Percentiles rank a stretch among this genome's conserved stretches.
Conservation (phyloP, 352 stramenopile species). For the Pythium volutum region DNA sequence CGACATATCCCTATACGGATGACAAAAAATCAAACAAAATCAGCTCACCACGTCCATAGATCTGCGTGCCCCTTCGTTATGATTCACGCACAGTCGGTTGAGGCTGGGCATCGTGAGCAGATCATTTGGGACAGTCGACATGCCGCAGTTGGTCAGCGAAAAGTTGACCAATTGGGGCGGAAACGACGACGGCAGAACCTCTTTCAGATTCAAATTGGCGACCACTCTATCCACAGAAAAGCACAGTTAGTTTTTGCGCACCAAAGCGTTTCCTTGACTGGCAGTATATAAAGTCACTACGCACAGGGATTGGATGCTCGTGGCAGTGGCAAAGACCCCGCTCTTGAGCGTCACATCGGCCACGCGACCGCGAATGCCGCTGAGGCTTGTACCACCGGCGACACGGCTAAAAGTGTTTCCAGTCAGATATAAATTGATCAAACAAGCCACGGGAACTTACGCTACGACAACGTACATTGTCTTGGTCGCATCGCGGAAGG, state of each 20-base stretch:
- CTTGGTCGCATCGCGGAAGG: slow-evolving; percentile 21
- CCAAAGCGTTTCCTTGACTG: too few relatives aligned
- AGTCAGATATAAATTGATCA: background rate
- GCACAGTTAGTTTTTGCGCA: too few relatives aligned
- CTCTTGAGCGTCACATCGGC: slow-evolving; percentile 34
- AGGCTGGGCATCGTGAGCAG: slow-evolving; percentile 49
- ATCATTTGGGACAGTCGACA: slow-evolving; percentile 51
- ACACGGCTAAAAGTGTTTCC: too few relatives aligned
- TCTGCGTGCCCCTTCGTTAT: too few relatives aligned
- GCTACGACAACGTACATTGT: slow-evolving; percentile 14
- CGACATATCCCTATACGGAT: slow-evolving; percentile 37
- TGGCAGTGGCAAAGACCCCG: slow-evolving; percentile 33
- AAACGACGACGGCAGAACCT: slow-evolving; percentile 44
- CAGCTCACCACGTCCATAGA: background rate
- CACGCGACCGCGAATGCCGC: slow-evolving; percentile 42
- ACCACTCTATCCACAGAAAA: too few relatives aligned
- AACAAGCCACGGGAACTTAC: background rate
- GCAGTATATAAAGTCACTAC: slow-evolving; percentile 17
- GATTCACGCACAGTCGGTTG: slow-evolving; percentile 40
- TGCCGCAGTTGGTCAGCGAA: slow-evolving; percentile 55
- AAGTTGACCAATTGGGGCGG: slow-evolving; percentile 46
- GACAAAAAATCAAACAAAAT: background rate
- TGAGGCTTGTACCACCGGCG: slow-evolving; percentile 41
- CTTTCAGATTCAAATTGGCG: slow-evolving; percentile 47
- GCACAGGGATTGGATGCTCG: slow-evolving; percentile 41